Evolutionary conservation across 352 stramenopile species (phyloP).

Genomic region (Saprolegnia diclina): DNA sequence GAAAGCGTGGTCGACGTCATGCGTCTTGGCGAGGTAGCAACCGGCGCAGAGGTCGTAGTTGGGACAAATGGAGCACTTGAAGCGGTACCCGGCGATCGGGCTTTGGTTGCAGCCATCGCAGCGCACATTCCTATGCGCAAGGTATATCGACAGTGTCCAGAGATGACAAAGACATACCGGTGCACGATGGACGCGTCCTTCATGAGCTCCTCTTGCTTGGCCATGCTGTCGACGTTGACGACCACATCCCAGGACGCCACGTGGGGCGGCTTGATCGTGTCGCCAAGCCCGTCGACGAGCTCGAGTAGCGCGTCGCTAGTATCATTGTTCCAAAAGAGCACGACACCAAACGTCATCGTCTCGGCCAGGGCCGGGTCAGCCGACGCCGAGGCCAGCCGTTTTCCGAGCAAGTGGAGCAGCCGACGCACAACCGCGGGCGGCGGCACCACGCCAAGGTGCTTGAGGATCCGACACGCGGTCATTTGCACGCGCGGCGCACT

Average conservation of each 20-base stretch:
- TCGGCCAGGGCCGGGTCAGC: neutral
- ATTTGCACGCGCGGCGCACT: neutral
- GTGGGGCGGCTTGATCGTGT: constrained; percentile 35
- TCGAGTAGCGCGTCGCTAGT: constrained; percentile 24
- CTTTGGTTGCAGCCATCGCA: constrained; percentile 74
- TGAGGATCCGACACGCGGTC: neutral
- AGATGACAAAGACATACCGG: constrained; percentile 4
- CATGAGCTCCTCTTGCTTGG: constrained; percentile 30
- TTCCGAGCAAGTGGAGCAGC: constrained; percentile 2
- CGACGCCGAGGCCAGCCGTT: neutral
- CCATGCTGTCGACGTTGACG: constrained; percentile 29
- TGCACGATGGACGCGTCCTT: constrained; percentile 25
- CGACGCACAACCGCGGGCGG: neutral
- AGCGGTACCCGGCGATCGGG: constrained; percentile 56
- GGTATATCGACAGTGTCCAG: no score
- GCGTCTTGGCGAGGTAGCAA: constrained; percentile 59
- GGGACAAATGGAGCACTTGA: constrained; percentile 68
- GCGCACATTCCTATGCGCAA: constrained; percentile 61
- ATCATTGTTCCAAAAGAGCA: constrained; percentile 5
- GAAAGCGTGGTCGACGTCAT: constrained; percentile 65
- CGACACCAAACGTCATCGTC: neutral
- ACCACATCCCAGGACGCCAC: constrained; percentile 35
- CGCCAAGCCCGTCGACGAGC: constrained; percentile 41
- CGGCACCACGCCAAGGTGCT: neutral
- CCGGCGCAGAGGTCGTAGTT: constrained; percentile 70